Evolutionary conservation across 805 yeast genomes (phyloP).

Genomic region (Candida easanensis): DNA sequence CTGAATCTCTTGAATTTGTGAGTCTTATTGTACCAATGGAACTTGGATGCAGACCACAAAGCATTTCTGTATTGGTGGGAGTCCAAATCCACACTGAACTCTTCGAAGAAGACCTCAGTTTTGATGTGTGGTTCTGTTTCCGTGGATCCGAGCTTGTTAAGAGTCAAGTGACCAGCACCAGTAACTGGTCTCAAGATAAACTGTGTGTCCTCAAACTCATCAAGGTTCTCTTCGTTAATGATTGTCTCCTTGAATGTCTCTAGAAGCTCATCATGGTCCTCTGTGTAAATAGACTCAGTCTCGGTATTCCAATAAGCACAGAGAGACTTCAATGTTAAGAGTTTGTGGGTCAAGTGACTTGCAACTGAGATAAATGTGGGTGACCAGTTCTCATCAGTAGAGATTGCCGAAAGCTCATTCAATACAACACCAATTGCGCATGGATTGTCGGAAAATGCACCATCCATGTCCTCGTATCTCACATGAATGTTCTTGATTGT

Average conservation of each 20-base stretch:
- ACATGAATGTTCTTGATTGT: constrained; percentile 89
- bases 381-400: constrained; percentile 81
- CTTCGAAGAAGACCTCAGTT: constrained; percentile 78
- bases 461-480: constrained; percentile 79
- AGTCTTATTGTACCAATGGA: constrained; percentile 75
- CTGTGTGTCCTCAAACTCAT: constrained; percentile 38
- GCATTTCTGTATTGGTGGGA: constrained; percentile 81
- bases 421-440: constrained; percentile 82
- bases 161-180: constrained; percentile 78
- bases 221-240: constrained; percentile 28
- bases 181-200: constrained; percentile 81
- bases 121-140: constrained; percentile 65
- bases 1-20: constrained; percentile 68
- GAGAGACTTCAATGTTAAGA: constrained; percentile 69
- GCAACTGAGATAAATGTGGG: constrained; percentile 80
- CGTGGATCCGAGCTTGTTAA: constrained; percentile 77
- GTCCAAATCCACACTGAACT: constrained; percentile 83
- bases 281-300: constrained; percentile 43
- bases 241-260: constrained; percentile 46
- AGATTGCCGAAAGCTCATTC: constrained; percentile 85
- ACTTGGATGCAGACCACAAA: constrained; percentile 75
- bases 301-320: constrained; percentile 85
- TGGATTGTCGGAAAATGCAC: constrained; percentile 67
- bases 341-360: constrained; percentile 65
- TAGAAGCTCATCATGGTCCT: constrained; percentile 48